Evolutionary conservation across 805 yeast species (phyloP).

Genomic region (Saccharomycopsis oosterbeekiorum): DNA sequence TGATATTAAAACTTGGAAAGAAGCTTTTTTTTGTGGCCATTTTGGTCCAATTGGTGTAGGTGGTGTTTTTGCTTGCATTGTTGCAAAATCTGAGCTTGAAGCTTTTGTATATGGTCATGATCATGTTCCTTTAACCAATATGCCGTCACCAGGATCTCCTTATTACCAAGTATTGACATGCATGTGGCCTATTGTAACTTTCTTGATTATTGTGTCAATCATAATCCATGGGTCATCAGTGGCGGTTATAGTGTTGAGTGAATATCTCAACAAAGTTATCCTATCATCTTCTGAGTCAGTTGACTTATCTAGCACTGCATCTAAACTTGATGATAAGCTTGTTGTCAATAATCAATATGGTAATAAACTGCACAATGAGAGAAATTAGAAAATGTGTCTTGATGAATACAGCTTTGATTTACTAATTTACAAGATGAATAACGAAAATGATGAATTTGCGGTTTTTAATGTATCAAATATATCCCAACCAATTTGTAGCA

Average conservation of each 20-base stretch:
- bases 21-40: constrained; percentile 88
- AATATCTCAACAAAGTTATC: constrained; percentile 82
- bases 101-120: constrained; percentile 33
- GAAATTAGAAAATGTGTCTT: background rate
- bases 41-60: constrained; percentile 97
- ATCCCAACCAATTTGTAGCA: background rate
- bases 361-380: background rate
- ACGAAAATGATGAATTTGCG: background rate
- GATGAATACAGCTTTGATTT: too few relatives aligned
- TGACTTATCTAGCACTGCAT: background rate
- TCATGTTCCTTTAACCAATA: constrained; percentile 43
- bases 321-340: background rate
- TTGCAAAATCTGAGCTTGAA: constrained; percentile 68
- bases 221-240: constrained; percentile 88
- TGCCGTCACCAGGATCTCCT: constrained; percentile 38
- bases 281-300: constrained; percentile 36
- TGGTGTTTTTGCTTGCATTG: constrained; percentile 73
- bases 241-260: constrained; percentile 67
- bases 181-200: constrained; percentile 79
- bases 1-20: constrained; percentile 85
- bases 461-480: background rate
- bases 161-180: constrained; percentile 51
- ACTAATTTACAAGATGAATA: background rate
- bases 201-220: constrained; percentile 71
- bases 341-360: background rate